A percentile compares a stretch with the other conserved stretches of the same genome.
phyloP scores from a whole-genome alignment of 2,329 filamentous ascomycete genomes.

The Niveomyces coronatus region DNA sequence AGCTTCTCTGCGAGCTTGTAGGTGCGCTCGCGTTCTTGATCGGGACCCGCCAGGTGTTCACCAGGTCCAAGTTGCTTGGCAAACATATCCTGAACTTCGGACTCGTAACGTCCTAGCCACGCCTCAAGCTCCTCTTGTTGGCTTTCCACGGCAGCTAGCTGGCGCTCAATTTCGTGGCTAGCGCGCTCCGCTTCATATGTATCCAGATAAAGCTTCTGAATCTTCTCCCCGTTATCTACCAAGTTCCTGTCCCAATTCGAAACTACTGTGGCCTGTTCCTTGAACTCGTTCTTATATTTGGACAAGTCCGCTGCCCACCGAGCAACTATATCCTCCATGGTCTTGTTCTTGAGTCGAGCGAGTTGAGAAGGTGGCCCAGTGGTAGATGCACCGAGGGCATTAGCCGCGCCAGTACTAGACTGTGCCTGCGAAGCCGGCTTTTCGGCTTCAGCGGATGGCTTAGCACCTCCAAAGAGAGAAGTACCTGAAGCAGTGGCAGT shows the following conservation, averaged over 20 bases:
- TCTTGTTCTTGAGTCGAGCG: slow-evolving; percentile 92
- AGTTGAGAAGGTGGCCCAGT: slow-evolving; percentile 72
- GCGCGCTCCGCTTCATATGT: slow-evolving; percentile 92
- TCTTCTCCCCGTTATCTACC: slow-evolving; percentile 90
- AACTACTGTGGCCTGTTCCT: slow-evolving; percentile 77
- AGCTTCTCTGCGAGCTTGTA: slow-evolving; percentile 94
- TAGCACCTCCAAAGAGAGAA: slow-evolving; percentile 24
- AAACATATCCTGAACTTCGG: slow-evolving; percentile 83
- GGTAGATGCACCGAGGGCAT: slow-evolving; percentile 58
- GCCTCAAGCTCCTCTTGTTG: slow-evolving; percentile 84
- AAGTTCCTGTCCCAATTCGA: slow-evolving; percentile 85
- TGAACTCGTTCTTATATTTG: slow-evolving; percentile 96
- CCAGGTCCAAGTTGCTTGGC: slow-evolving; percentile 64
- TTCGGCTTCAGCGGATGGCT: slow-evolving; percentile 19
- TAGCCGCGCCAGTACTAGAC: slow-evolving; percentile 18
- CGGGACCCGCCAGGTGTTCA: slow-evolving; percentile 73
- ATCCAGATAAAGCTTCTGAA: slow-evolving; percentile 82
- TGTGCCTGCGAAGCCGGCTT: slow-evolving; percentile 20
- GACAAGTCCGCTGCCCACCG: slow-evolving; percentile 91
- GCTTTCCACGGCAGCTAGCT: slow-evolving; percentile 78
- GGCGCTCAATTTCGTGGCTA: slow-evolving; percentile 86
- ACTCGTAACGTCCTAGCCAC: slow-evolving; percentile 86
- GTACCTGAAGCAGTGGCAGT: slow-evolving; percentile 21
- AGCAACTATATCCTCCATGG: slow-evolving; percentile 97
- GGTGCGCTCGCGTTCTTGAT: slow-evolving; percentile 90